These are phyloP conservation scores for Tolypocladium album DNA, from an alignment of 2,329 filamentous ascomycete genomes.

Conservation along the genomic window DNA sequence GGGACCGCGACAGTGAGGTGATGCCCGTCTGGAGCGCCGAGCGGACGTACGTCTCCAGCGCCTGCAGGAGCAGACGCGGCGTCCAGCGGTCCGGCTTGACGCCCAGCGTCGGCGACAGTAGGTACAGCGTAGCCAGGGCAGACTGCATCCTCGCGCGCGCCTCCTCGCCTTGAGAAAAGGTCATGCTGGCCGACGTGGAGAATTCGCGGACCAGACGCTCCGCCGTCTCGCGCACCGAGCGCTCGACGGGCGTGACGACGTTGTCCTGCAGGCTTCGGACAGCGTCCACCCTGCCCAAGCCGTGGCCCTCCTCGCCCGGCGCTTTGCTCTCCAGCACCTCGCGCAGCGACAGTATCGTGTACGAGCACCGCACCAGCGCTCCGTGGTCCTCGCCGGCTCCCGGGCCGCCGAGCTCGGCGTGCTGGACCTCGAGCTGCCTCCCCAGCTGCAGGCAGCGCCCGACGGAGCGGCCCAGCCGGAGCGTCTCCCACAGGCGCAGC, in stretches of 20 bases:
- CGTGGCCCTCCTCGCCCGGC: conserved; percentile 64
- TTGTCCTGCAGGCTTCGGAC: conserved; percentile 60
- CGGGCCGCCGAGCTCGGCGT: conserved; percentile 46
- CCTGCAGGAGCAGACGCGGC: conserved; percentile 62
- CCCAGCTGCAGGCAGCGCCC: conserved; percentile 72
- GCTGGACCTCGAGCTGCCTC: conserved; percentile 77
- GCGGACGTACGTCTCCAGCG: conserved; percentile 73
- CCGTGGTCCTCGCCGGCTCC: conserved; percentile 59
- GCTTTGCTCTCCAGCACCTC: conserved; percentile 60
- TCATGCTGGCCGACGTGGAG: conserved; percentile 48
- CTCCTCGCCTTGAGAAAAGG: conserved; percentile 60
- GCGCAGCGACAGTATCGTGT: conserved; percentile 66
- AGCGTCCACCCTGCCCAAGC: conserved; percentile 62
- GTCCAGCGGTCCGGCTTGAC: conserved; percentile 44
- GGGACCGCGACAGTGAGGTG: conserved; percentile 60
- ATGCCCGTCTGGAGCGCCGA: conserved; percentile 71
- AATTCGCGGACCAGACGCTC: conserved; percentile 80
- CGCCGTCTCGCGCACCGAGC: conserved; percentile 58
- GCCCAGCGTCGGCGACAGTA: conserved; percentile 60
- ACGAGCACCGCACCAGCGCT: conserved; percentile 70
- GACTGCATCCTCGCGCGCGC: conserved; percentile 62
- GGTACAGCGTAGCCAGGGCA: conserved; percentile 65
- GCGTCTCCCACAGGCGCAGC: conserved; percentile 67
- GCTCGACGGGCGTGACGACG: conserved; percentile 62
- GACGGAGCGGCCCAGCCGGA: conserved; percentile 66